Percentiles rank a stretch among this genome's conserved stretches.
phyloP scores from a whole-genome alignment of 208 protist species.

The Acanthamoeba rhysodes region DNA sequence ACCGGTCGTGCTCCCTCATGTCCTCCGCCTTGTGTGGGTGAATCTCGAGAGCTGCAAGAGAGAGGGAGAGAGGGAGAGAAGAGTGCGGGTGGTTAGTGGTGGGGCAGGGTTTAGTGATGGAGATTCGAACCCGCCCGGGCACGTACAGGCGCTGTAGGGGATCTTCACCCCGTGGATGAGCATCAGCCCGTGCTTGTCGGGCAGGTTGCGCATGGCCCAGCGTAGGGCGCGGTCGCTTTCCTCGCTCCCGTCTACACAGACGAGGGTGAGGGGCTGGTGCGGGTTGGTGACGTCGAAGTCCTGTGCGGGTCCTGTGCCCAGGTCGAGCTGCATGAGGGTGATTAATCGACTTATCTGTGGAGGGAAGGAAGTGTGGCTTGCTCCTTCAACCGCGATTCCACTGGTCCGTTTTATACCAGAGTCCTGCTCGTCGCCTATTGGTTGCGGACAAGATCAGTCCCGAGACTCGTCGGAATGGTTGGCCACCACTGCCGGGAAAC shows the following conservation, averaged over 20 bases:
- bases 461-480: neutral
- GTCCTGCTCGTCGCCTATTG: neutral
- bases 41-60: neutral
- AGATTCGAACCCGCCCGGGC: neutral
- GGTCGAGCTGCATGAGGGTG: constrained; percentile 8
- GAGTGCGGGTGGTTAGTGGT: neutral
- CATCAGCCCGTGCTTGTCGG: neutral
- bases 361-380: neutral
- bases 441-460: neutral
- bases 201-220: constrained; percentile 27
- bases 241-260: constrained; percentile 57
- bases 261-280: neutral
- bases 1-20: neutral
- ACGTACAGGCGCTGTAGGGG: neutral
- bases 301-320: neutral
- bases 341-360: too few relatives aligned
- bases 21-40: neutral
- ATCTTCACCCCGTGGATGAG: constrained; percentile 59
- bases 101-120: too few relatives aligned
- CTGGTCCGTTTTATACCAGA: too few relatives aligned
- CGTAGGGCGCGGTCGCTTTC: constrained; percentile 14
- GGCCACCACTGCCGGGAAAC: neutral
- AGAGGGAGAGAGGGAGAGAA: neutral
- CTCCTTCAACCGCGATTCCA: too few relatives aligned
- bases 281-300: neutral